A percentile compares a stretch with the other conserved stretches of the same genome.
Conservation (phyloP, 2,329 filamentous ascomycete species). For the Colletotrichum sp. region DNA sequence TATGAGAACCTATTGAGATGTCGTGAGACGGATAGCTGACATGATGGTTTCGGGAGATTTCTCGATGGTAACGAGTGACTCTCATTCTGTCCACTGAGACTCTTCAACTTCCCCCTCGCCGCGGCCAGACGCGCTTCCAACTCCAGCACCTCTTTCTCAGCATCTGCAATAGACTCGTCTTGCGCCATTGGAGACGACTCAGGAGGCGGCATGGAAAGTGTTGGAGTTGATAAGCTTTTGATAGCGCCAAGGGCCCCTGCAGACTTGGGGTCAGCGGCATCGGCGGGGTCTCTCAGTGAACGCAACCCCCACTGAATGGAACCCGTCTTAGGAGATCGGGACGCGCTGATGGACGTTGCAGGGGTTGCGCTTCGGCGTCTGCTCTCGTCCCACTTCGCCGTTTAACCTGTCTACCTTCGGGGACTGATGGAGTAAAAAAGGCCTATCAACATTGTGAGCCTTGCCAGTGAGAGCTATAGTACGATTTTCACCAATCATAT, state of each 20-base stretch:
- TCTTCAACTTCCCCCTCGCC: conserved; percentile 48
- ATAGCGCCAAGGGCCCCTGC: conserved; percentile 10
- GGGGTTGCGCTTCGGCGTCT: conserved; percentile 13
- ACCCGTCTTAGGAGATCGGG: neutral
- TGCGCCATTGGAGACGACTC: conserved; percentile 25
- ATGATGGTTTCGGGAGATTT: conserved; percentile 16
- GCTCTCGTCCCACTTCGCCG: conserved; percentile 4
- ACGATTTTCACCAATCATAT: conserved; percentile 13
- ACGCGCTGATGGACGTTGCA: neutral
- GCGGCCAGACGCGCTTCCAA: conserved; percentile 58
- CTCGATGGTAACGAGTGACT: neutral
- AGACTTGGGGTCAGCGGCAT: conserved; percentile 4
- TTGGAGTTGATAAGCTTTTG: conserved; percentile 17
- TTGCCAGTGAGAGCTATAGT: neutral
- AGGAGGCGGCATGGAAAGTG: neutral
- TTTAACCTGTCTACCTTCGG: conserved; percentile 6
- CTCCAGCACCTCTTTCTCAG: conserved; percentile 60
- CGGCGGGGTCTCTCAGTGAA: neutral
- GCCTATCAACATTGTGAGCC: neutral
- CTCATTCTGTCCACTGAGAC: conserved; percentile 36
- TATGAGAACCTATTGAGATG: conserved; percentile 10
- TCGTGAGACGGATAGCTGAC: conserved; percentile 19
- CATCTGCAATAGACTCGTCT: conserved; percentile 25
- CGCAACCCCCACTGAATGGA: neutral
- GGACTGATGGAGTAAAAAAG: conserved; percentile 11